Base-by-base conservation (phyloP, 2,329 filamentous ascomycete genomes). In the Basipetospora sp. region DNA sequence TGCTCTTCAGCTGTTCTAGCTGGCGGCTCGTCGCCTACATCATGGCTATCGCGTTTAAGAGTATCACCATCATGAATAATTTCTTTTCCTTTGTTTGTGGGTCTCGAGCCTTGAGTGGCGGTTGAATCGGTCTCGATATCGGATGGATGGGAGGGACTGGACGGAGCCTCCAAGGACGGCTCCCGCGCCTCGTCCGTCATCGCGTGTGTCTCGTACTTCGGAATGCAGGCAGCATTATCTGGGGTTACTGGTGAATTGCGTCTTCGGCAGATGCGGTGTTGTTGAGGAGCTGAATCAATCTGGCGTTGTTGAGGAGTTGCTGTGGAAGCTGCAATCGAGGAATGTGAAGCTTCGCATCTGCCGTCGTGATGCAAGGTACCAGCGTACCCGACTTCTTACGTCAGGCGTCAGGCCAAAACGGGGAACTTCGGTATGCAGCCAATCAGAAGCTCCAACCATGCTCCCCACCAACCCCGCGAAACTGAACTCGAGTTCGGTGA, bases 1-100 rank as follows among this genome's bases (percentile, higher is more conserved):
- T n/a, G n/a, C n/a, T n/a, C n/a, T n/a, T n/a, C n/a, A n/a, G n/a
- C n/a, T n/a, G n/a, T n/a, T n/a, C n/a, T 16, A 39, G 38, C 1
- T 8, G 41, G 46, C 25, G 50, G 44, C 15, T 48, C 50, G 20
- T 50, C 47, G 30, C 45, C 43, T 14, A 42, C 42, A 13, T 46
- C 42, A 35, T 47, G 46, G 18, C 42, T 37, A 16, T 40, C 31
- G 15, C 33, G 15, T 20, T 36, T 33, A 14, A 22, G n/a, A 11
- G 13, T 26, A 6, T 42, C 25, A 27, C 42, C 35, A 8, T 44
- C 36, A 13, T 16, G 15, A 33, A 28, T 8, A 30, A 18, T 31
- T 9, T 13, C 42, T 13, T 48, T 38, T 16, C 43, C 38, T 29
- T 43, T 44, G 11, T 41, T 39, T 25, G 26, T 17, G 14, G 17